These are phyloP conservation scores for Rhodotorula mucilaginosa DNA, from an alignment of 1,284 basidiomycete species.

Conservation along the genomic window DNA sequence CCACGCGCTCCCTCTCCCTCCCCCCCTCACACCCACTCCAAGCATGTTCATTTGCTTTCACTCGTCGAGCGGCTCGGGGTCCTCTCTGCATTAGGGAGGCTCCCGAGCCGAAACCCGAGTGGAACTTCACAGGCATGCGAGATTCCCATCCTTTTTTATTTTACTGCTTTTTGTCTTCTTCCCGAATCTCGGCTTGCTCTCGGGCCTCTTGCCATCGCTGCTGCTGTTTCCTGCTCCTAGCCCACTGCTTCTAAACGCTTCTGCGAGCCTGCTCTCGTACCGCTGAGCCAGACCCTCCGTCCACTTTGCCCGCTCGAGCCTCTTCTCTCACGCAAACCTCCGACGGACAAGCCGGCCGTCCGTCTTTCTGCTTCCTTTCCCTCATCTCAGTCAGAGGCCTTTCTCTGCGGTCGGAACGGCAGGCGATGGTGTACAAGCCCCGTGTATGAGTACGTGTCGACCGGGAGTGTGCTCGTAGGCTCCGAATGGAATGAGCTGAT, in stretches of 20 bases:
- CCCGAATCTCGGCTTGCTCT: neutral
- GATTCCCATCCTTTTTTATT: neutral
- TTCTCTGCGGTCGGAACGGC: too few relatives aligned
- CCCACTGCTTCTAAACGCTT: too few relatives aligned
- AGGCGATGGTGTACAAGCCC: neutral
- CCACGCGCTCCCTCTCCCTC: neutral
- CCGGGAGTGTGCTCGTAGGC: too few relatives aligned
- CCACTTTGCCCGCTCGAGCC: neutral
- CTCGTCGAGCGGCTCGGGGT: neutral
- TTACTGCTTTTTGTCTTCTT: neutral
- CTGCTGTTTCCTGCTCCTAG: neutral
- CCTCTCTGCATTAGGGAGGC: neutral
- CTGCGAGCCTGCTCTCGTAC: too few relatives aligned
- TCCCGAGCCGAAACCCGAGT: neutral
- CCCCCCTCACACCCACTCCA: too few relatives aligned
- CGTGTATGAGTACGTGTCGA: neutral
- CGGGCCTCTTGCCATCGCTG: neutral
- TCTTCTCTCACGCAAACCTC: neutral
- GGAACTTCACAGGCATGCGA: conserved; percentile 13
- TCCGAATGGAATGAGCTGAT: too few relatives aligned
- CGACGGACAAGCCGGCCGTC: neutral
- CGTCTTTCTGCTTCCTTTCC: neutral
- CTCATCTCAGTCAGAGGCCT: neutral
- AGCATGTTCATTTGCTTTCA: conserved; percentile 11
- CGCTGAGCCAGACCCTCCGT: too few relatives aligned